Percentiles rank a stretch among this genome's conserved stretches.
Evolutionary conservation across 129 eudicot species (phyloP).

Genomic region (Cynara cardunculus): DNA sequence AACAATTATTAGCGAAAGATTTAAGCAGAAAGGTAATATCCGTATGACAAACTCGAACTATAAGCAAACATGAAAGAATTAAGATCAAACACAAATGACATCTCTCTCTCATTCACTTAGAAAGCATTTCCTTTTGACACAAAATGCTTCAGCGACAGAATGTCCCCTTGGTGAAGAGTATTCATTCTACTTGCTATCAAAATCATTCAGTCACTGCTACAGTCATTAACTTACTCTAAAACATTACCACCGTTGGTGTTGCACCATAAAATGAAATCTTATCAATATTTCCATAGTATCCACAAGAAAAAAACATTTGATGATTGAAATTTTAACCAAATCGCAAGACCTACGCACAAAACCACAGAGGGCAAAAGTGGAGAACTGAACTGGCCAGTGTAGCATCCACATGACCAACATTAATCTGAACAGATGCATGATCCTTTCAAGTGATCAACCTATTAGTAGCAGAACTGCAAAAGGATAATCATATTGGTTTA

Average conservation of each 20-base stretch:
- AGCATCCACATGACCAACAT: constrained; percentile 69
- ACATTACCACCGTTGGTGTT: background rate
- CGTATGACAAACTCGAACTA: background rate
- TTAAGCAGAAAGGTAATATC: background rate
- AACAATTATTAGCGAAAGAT: background rate
- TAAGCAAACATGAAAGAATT: background rate
- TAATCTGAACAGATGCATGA: constrained; percentile 69
- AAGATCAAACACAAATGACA: background rate
- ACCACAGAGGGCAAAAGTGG: constrained; percentile 70
- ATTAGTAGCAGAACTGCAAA: constrained; percentile 69
- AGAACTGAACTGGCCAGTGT: constrained; percentile 47
- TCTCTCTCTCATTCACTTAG: background rate
- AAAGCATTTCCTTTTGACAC: too few species aligned
- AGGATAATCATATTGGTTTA: background rate
- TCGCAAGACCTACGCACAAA: constrained; percentile 33
- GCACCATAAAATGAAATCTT: background rate
- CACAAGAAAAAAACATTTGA: background rate
- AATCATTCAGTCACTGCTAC: too few species aligned
- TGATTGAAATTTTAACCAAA: background rate
- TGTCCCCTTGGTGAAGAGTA: too few species aligned
- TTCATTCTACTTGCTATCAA: background rate
- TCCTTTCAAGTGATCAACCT: constrained; percentile 69
- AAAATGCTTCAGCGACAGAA: too few species aligned
- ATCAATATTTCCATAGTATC: too few species aligned
- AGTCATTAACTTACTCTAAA: background rate